A percentile compares a stretch with the other conserved stretches of the same genome.
These are phyloP conservation scores for Polygonum aviculare DNA, from an alignment of 148 eudicot genomes.

Conservation along the genomic window DNA sequence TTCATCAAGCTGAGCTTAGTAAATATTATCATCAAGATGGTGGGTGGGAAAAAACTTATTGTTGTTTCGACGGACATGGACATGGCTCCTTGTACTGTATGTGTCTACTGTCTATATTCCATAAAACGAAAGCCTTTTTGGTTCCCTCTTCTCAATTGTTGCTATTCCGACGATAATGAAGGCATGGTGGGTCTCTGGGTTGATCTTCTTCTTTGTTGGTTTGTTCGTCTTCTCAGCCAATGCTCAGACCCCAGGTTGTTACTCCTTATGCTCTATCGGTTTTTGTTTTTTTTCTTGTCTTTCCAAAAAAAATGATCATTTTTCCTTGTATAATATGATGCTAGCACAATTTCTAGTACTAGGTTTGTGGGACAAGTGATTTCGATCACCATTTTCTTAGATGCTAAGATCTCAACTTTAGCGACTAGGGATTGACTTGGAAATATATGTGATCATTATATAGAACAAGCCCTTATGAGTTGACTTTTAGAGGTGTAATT, in stretches of 20 bases:
- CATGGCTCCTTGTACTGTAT: too few relatives aligned
- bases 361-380: not conserved
- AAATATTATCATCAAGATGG: too few relatives aligned
- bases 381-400: not conserved
- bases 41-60: too few relatives aligned
- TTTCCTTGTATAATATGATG: too few relatives aligned
- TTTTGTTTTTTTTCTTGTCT: not conserved
- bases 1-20: too few relatives aligned
- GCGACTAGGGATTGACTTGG: not conserved
- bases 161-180: slow-evolving; percentile 17
- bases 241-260: slow-evolving; percentile 32
- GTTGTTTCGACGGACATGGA: too few relatives aligned
- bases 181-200: slow-evolving; percentile 20
- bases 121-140: too few relatives aligned
- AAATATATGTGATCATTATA: not conserved
- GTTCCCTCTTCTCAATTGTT: too few relatives aligned
- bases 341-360: too few relatives aligned
- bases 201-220: slow-evolving; percentile 9
- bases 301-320: not conserved
- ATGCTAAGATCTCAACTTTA: not conserved
- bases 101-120: too few relatives aligned
- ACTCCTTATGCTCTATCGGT: not conserved
- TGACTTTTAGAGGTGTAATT: not conserved
- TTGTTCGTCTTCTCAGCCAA: slow-evolving; percentile 11
- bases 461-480: not conserved